Conservation (phyloP, 1,284 basidiomycete genomes). For the Trametes versicolor region DNA sequence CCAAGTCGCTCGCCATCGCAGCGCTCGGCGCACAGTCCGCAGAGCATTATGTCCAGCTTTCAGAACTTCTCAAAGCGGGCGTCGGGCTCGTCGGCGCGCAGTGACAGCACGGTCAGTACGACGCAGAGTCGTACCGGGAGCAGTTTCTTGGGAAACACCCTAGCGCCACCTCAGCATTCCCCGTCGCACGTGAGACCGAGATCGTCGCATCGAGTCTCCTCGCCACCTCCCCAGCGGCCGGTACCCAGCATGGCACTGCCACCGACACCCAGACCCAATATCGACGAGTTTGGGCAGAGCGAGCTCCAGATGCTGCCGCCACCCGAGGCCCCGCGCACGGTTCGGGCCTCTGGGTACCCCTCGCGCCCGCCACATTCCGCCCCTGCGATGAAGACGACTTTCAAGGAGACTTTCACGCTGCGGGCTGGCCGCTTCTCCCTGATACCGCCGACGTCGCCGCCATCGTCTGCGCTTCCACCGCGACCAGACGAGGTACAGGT, state of each 20-base stretch:
- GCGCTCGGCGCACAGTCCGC: constrained; percentile 53
- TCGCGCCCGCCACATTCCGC: constrained; percentile 37
- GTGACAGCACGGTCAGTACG: constrained; percentile 57
- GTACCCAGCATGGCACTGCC: constrained; percentile 74
- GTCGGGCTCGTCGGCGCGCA: constrained; percentile 64
- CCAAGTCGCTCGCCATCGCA: constrained; percentile 57
- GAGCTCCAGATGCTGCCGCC: constrained; percentile 37
- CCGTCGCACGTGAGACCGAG: constrained; percentile 34
- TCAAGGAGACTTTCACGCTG: constrained; percentile 61
- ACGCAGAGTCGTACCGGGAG: constrained; percentile 46
- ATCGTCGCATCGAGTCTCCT: constrained; percentile 61
- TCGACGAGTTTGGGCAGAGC: constrained; percentile 31
- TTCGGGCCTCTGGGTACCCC: constrained; percentile 29
- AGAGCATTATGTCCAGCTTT: constrained; percentile 59
- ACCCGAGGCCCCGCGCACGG: constrained; percentile 40
- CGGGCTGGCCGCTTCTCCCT: constrained; percentile 68
- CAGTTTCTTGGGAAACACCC: constrained; percentile 33
- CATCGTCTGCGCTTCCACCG: constrained; percentile 62
- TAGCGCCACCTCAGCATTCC: constrained; percentile 23
- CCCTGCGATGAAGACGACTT: constrained; percentile 50
- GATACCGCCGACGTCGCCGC: constrained; percentile 69
- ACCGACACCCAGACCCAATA: constrained; percentile 58
- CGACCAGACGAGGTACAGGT: constrained; percentile 62
- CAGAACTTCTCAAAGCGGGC: constrained; percentile 61
- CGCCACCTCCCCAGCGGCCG: constrained; percentile 75